A percentile compares a stretch with the other conserved stretches of the same genome.
Evolutionary conservation across 2,329 filamentous ascomycete genomes (phyloP).

Genomic region (Scleromitrula shiraiana): DNA sequence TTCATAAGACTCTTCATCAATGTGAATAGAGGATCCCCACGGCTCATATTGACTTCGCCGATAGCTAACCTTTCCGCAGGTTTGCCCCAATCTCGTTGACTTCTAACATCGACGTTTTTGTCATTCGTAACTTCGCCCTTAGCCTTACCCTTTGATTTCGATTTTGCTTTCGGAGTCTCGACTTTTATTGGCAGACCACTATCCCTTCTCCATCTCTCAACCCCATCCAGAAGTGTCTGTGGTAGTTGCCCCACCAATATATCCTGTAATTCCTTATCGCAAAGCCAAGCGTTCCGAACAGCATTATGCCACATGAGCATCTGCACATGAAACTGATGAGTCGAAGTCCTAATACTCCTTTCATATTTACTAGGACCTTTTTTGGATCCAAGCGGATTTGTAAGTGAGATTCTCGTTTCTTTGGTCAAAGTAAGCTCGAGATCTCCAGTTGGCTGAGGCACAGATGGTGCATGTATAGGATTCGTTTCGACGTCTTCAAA

Average conservation of each 20-base stretch:
- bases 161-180: constrained; percentile 30
- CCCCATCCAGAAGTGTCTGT: constrained; percentile 50
- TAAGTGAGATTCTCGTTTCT: constrained; percentile 51
- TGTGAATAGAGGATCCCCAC: constrained; percentile 71
- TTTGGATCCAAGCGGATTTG: constrained; percentile 56
- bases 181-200: constrained; percentile 51
- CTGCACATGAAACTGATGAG: constrained; percentile 86
- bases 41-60: constrained; percentile 67
- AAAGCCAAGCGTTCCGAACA: constrained; percentile 74
- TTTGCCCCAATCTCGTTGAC: constrained; percentile 61
- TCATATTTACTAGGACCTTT: constrained; percentile 84
- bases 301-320: constrained; percentile 85
- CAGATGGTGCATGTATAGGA: constrained; percentile 28
- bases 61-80: constrained; percentile 62
- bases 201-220: constrained; percentile 64
- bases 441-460: constrained; percentile 51
- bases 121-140: constrained; percentile 31
- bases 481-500: constrained; percentile 51
- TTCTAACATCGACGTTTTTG: constrained; percentile 33
- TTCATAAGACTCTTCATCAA: constrained; percentile 68
- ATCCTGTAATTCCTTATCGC: constrained; percentile 66
- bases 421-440: constrained; percentile 64
- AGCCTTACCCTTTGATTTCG: constrained; percentile 31
- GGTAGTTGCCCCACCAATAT: constrained; percentile 69
- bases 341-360: constrained; percentile 65